These are phyloP conservation scores for Wickerhamiella kurtzmanii DNA, from an alignment of 805 yeast species.

Conservation along the genomic window DNA sequence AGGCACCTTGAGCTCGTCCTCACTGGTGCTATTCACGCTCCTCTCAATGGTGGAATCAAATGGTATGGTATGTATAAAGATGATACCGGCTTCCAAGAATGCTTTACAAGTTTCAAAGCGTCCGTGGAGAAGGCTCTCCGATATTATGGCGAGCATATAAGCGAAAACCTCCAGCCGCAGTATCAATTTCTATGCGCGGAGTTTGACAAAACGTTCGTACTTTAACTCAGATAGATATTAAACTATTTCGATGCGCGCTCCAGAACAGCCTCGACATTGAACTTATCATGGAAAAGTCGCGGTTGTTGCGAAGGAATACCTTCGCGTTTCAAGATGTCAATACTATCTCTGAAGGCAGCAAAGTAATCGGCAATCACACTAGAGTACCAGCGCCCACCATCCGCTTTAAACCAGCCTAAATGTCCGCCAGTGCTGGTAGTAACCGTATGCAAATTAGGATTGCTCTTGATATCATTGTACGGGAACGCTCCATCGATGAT, in stretches of 20 bases:
- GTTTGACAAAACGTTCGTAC: neutral
- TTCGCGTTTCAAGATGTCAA: constrained; percentile 13
- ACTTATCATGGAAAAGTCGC: neutral
- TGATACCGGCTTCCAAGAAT: neutral
- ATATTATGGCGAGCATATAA: neutral
- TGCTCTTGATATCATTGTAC: constrained; percentile 32
- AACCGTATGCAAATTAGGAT: constrained; percentile 47
- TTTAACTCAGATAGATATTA: neutral
- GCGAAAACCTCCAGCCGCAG: neutral
- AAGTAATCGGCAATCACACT: constrained; percentile 37
- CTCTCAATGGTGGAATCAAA: neutral
- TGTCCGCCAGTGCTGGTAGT: constrained; percentile 68
- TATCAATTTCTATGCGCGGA: neutral
- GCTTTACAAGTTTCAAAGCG: neutral
- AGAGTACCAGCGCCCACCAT: constrained; percentile 55
- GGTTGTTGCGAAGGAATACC: neutral
- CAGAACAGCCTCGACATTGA: neutral
- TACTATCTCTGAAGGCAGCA: constrained; percentile 24
- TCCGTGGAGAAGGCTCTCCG: neutral
- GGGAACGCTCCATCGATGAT: constrained; percentile 45
- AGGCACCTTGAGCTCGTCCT: neutral
- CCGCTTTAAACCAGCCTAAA: constrained; percentile 56
- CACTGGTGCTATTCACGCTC: neutral
- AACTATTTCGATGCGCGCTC: neutral
- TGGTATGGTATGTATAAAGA: neutral